Base-by-base conservation (phyloP, 2,329 filamentous ascomycete species). In the Pseudonectria foliicola region DNA sequence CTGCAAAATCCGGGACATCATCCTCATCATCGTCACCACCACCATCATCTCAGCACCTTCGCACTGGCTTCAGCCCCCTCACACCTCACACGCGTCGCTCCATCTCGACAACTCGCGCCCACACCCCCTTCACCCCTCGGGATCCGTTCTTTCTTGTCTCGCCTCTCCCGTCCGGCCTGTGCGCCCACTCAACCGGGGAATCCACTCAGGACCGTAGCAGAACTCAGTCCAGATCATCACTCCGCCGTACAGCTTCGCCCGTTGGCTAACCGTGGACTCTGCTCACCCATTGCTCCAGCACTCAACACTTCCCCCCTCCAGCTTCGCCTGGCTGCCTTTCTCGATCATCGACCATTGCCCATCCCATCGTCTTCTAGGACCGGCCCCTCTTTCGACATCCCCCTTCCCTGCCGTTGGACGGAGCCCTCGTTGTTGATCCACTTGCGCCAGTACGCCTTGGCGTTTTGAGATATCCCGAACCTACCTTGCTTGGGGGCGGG, bases 401-500 rank as follows among this genome's bases (percentile, higher is more conserved):
- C 38, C 39, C 35, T 35, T 24, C 27, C 38, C 34, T 38, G 35
- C 33, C 33, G 46, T 51, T 48, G 44, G 44, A 42, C 40, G 42
- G 27, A 46, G 21, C 32, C 31, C 35, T 36, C 29, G 38, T 31
- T 28, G n/a, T 23, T 16, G 34, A 31, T 28, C 39, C 47, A 46
- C 44, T 33, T 41, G 31, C 29, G 29, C 33, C 36, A 44, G 29
- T 26, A 34, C 33, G 39, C 32, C 39, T 38, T 39, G 40, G 35
- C 33, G 37, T 45, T 49, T 52, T 45, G 49, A 49, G 48, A 52
- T 52, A 52, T 49, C 38, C 45, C 42, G 48, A 46, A 38, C 27
- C 39, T 26, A n/a, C n/a, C n/a, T n/a, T n/a, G 13, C 37, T 38
- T 31, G 38, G 31, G 39, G 45, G 37, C 43, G n/a, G n/a, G n/a